These are phyloP conservation scores for Stemphylium vesicarium DNA, from an alignment of 2,329 filamentous ascomycete genomes.

Conservation along the genomic window DNA sequence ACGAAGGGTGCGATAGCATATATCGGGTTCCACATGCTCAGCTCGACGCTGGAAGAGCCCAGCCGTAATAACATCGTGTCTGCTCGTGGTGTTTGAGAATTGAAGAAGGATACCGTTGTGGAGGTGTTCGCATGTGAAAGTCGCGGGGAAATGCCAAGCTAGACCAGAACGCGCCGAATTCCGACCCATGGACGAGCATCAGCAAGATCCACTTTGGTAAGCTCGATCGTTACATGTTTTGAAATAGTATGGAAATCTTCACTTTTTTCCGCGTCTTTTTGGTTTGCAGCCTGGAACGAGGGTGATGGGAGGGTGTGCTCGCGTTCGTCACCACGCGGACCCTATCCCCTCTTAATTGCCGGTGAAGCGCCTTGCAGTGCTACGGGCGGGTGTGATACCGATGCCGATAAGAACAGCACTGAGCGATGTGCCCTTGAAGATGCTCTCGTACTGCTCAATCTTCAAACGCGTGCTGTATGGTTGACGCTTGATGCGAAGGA, in stretches of 20 bases:
- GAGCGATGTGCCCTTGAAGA: slow-evolving; percentile 46
- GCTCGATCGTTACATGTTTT: neutral
- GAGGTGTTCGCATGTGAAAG: slow-evolving; percentile 28
- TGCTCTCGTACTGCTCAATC: slow-evolving; percentile 47
- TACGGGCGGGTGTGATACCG: slow-evolving; percentile 30
- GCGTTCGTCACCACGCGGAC: no score
- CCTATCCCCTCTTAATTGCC: slow-evolving; percentile 8
- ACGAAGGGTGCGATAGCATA: slow-evolving; percentile 45
- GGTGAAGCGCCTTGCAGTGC: slow-evolving; percentile 24
- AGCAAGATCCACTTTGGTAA: neutral
- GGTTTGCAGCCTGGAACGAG: neutral
- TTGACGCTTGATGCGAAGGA: slow-evolving; percentile 43
- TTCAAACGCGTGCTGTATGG: slow-evolving; percentile 44
- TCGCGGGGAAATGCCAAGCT: slow-evolving; percentile 19
- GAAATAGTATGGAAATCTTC: neutral
- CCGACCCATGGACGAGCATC: neutral
- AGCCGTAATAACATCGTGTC: slow-evolving; percentile 21
- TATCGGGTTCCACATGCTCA: slow-evolving; percentile 37
- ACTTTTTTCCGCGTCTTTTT: neutral
- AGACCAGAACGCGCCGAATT: neutral
- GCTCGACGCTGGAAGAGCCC: slow-evolving; percentile 19
- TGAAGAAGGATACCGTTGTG: neutral
- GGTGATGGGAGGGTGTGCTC: no score
- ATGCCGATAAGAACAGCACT: slow-evolving; percentile 34
- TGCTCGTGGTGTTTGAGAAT: neutral